phyloP scores from a whole-genome alignment of 306 rosid species.

The Glycine tomentella region DNA sequence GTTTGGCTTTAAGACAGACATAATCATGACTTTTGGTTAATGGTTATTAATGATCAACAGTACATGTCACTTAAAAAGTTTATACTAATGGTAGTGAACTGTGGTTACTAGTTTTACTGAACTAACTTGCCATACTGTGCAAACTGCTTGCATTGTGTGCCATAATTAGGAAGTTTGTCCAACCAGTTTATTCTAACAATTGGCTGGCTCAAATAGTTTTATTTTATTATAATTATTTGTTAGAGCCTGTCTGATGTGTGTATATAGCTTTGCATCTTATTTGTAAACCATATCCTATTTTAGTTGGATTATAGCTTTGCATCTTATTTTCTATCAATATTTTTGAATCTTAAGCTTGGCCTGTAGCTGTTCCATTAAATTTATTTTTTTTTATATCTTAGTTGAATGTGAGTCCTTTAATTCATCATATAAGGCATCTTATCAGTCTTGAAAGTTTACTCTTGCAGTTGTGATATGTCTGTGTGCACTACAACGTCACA shows the following conservation, averaged over 20 bases:
- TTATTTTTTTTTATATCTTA: background rate
- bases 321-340: background rate
- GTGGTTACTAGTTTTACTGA: too few species aligned
- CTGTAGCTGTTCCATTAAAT: background rate
- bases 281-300: constrained; percentile 16
- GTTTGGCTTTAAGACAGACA: constrained; percentile 17
- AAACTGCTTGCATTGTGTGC: too few species aligned
- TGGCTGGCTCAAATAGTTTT: too few species aligned
- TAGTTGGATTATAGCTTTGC: background rate
- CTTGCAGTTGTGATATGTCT: background rate
- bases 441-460: background rate
- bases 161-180: too few species aligned
- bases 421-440: background rate
- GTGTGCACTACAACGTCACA: background rate
- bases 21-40: background rate
- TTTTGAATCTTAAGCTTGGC: background rate
- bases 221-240: too few species aligned
- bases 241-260: too few species aligned
- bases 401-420: constrained; percentile 8
- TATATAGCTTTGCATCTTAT: too few species aligned
- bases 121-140: too few species aligned
- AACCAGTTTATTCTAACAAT: too few species aligned
- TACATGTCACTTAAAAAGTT: too few species aligned
- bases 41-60: too few species aligned
- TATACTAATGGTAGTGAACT: too few species aligned